Conservation (phyloP, 139 green algal species). For the Haematococcus lacustris region DNA sequence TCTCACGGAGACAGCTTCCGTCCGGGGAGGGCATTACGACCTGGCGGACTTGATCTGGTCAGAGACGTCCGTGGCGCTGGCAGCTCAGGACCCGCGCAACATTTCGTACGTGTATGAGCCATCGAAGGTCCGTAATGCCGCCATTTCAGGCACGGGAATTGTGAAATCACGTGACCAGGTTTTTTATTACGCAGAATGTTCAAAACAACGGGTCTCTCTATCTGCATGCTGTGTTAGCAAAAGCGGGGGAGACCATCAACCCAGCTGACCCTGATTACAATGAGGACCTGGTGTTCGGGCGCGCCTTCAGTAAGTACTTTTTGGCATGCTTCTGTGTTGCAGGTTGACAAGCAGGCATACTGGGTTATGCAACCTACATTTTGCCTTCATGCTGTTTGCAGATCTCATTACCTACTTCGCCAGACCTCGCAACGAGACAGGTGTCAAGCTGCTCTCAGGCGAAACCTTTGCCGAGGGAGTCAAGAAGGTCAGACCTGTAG, state of each 20-base stretch:
- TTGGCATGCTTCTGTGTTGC: too few species aligned
- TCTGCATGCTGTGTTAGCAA: constrained; percentile 68
- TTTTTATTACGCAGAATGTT: constrained; percentile 65
- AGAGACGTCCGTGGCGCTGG: constrained; percentile 41
- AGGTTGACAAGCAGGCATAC: too few species aligned
- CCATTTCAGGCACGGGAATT: too few species aligned
- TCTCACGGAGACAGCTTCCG: constrained; percentile 34
- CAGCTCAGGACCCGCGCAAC: constrained; percentile 5
- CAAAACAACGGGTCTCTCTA: constrained; percentile 80
- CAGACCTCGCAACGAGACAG: constrained; percentile 43
- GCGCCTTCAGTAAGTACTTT: neutral
- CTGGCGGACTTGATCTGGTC: constrained; percentile 47
- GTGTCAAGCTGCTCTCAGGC: constrained; percentile 64
- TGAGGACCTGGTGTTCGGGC: constrained; percentile 19
- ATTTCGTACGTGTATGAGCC: constrained; percentile 30
- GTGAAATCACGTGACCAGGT: too few species aligned
- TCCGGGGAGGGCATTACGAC: constrained; percentile 16
- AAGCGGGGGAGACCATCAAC: constrained; percentile 26
- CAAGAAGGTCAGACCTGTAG: too few species aligned
- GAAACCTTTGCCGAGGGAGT: too few species aligned
- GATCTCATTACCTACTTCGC: constrained; percentile 49
- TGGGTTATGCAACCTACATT: too few species aligned
- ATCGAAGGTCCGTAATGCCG: constrained; percentile 27
- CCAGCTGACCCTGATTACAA: constrained; percentile 30
- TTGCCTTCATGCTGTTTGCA: too few species aligned